Base-by-base conservation (phyloP, 257 asterid species). In the Solanum infundibuliforme region DNA sequence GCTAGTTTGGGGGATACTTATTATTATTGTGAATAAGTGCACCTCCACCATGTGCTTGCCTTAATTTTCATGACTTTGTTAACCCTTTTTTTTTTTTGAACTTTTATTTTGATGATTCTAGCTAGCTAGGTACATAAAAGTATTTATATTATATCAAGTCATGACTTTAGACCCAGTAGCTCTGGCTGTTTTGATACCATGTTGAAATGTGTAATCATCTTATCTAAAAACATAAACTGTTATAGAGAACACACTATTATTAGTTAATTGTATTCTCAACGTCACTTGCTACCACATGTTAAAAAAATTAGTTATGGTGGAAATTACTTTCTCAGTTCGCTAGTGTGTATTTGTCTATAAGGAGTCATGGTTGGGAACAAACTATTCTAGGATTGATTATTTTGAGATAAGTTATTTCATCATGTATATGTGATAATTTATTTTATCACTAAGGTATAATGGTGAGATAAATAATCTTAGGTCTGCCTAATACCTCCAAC, bases 11-110 rank as follows among this genome's bases (percentile, higher is more conserved):
- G 81, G 46, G 25, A 34, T 73, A 73, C 62, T 38, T 76, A 39
- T 76, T 76, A 39, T n/a, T 39, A 39, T 58, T 12, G 72, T 13
- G 84, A 77, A 39, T 77, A 77, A 77, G 62, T 25, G 84, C 83
- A 76, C 84, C 46, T 41, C 84, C 84, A 77, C 87, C 84, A 87
- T 86, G 69, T 66, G 36, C 52, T 81, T 52, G 34, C 77, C 65
- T 74, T 66, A 66, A 66, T 68, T 83, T 71, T 27, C 31, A 11
- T 43, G 31, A 52, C 58, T 75, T 38, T 36, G 83, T 25, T 62
- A 62, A 62, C 31, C 31, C 31, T 12, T 65, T 25, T 25, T 43
- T 38, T n/a, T 43, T 27, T 25, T 65, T 25, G 14, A 12, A 25
- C 73, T 69, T 27, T 6, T 69, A 13, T 69, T 62, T 62, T 52